Conservation (phyloP, 352 stramenopile species). For the Albugo laibachii region DNA sequence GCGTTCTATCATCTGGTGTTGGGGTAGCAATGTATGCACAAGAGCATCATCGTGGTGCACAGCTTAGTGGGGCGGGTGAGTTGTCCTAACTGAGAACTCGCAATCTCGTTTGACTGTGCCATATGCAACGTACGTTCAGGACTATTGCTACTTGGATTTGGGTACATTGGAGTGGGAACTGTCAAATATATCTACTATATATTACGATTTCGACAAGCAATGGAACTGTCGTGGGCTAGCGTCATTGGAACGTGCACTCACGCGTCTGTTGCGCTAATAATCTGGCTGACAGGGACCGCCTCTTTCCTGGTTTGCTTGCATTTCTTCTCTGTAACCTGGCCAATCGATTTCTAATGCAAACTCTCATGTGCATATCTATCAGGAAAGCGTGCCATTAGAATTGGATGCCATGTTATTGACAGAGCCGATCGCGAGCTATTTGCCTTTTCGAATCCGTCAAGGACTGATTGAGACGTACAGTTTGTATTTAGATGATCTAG, state of each 20-base stretch:
- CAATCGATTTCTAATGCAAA: neutral
- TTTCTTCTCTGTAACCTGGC: neutral
- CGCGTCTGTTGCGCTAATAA: conserved; percentile 56
- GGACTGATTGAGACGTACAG: conserved; percentile 79
- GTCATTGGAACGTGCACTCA: conserved; percentile 70
- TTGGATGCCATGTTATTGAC: conserved; percentile 69
- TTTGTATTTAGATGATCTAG: conserved; percentile 66
- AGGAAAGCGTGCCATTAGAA: conserved; percentile 74
- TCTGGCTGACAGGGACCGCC: conserved; percentile 67
- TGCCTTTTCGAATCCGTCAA: conserved; percentile 72
- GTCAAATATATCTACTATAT: conserved; percentile 84
- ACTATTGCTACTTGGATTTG: conserved; percentile 62
- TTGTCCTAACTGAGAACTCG: neutral
- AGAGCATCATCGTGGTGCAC: conserved; percentile 68
- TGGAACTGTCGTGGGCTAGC: conserved; percentile 72
- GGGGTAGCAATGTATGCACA: conserved; percentile 78
- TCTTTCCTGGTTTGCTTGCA: conserved; percentile 49
- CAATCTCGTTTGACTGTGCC: neutral
- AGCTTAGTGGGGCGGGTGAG: conserved; percentile 55
- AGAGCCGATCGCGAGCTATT: conserved; percentile 55
- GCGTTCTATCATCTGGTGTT: conserved; percentile 58
- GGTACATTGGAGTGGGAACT: conserved; percentile 73
- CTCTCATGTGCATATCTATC: conserved; percentile 1
- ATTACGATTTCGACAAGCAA: conserved; percentile 67
- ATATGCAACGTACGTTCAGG: conserved; percentile 10